These are phyloP conservation scores for Cercospora nicotianae DNA, from an alignment of 2,329 filamentous ascomycete genomes.

Conservation along the genomic window DNA sequence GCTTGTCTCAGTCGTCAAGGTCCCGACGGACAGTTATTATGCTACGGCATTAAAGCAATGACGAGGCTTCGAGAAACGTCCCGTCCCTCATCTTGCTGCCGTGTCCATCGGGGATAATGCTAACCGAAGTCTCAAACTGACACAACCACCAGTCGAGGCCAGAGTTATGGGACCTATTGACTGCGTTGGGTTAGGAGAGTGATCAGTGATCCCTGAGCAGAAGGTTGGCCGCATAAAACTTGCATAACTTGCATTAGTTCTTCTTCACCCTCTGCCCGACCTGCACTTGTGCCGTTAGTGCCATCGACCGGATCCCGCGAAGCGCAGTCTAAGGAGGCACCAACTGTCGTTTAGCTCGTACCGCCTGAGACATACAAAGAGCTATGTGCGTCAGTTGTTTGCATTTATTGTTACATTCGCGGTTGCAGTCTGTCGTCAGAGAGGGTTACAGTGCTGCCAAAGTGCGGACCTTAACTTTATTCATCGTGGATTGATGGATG, in stretches of 20 bases:
- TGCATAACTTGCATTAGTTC: not conserved
- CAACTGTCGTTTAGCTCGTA: not conserved
- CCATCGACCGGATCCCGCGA: not conserved
- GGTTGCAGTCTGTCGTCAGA: not conserved
- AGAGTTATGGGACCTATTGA: not conserved
- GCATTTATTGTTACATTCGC: not conserved
- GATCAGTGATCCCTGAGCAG: not conserved
- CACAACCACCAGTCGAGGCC: not conserved
- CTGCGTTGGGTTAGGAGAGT: not conserved
- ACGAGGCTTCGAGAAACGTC: not conserved
- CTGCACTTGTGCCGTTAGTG: not conserved
- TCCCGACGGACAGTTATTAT: not conserved
- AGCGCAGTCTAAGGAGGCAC: not conserved
- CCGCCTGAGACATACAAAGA: not conserved
- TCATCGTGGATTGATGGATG: not conserved
- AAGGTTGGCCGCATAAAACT: not conserved
- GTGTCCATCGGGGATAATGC: not conserved
- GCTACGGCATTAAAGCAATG: not conserved
- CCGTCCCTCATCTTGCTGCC: not conserved
- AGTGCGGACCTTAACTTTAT: not conserved
- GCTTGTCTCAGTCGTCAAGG: not conserved
- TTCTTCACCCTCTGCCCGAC: not conserved
- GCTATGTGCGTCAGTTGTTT: not conserved
- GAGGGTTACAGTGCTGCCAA: not conserved
- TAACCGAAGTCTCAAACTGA: not conserved